Evolutionary conservation across 441 rosid species (phyloP).

Genomic region (Gossypium trilobum): DNA sequence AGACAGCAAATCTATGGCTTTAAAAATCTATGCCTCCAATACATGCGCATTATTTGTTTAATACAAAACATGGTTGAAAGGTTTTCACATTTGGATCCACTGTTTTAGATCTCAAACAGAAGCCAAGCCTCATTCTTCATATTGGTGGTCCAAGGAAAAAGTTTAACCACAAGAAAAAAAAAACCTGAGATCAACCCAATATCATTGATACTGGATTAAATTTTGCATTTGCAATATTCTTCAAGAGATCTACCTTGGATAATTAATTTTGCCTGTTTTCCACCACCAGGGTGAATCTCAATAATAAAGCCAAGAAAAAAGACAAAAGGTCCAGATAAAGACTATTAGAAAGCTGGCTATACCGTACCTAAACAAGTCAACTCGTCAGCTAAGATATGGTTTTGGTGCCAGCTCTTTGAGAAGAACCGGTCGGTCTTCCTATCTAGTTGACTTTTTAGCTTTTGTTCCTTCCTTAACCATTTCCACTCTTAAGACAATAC

Average conservation of each 20-base stretch:
- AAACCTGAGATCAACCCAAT: not conserved
- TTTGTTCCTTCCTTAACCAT: not conserved
- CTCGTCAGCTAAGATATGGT: slow-evolving; percentile 5
- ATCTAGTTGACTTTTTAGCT: slow-evolving; percentile 8
- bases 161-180: not conserved
- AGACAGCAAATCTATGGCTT: slow-evolving; percentile 11
- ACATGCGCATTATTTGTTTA: slow-evolving; percentile 3
- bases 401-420: slow-evolving; percentile 10
- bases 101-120: slow-evolving; percentile 8
- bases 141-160: slow-evolving; percentile 6
- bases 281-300: not conserved
- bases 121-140: not conserved
- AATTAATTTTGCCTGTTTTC: not conserved
- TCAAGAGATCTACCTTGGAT: slow-evolving; percentile 7
- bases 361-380: slow-evolving; percentile 1
- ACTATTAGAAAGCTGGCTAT: not conserved
- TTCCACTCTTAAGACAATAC: not conserved
- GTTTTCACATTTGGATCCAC: not conserved
- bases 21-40: slow-evolving; percentile 9
- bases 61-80: not conserved
- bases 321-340: slow-evolving; percentile 2
- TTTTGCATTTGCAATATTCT: not conserved
- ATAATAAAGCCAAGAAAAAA: not conserved
- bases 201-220: not conserved
- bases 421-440: not conserved